These are phyloP conservation scores for Achlya hypogyna DNA, from an alignment of 352 stramenopile genomes.

Conservation along the genomic window DNA sequence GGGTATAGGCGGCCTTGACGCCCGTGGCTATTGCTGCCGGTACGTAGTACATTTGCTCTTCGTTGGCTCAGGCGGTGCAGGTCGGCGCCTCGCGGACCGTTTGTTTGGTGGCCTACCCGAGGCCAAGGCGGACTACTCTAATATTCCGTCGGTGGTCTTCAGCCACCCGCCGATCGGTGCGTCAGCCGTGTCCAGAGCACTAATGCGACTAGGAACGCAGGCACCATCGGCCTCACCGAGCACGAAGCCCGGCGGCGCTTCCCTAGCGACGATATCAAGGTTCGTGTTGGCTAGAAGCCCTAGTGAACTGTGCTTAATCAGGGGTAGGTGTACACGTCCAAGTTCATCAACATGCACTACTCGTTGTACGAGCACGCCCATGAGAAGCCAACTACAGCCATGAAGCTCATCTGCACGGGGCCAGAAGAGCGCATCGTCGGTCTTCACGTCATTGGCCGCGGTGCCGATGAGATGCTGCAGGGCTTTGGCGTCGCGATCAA, in stretches of 20 bases:
- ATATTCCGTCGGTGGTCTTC: constrained; percentile 94
- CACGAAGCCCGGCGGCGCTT: constrained; percentile 82
- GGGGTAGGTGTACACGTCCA: constrained; percentile 73
- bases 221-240: constrained; percentile 91
- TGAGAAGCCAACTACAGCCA: constrained; percentile 88
- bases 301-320: not conserved
- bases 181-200: not conserved
- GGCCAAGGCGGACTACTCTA: constrained; percentile 77
- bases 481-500: constrained; percentile 97
- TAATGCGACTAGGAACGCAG: not conserved
- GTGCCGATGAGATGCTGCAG: constrained; percentile 97
- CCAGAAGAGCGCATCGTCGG: constrained; percentile 91
- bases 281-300: not conserved
- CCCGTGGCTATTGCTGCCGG: constrained; percentile 81
- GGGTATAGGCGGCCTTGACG: constrained; percentile 58
- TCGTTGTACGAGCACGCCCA: constrained; percentile 71
- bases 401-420: constrained; percentile 91
- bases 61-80: no score
- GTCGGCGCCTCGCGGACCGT: constrained; percentile 67
- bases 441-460: constrained; percentile 93
- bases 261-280: constrained; percentile 82
- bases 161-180: constrained; percentile 88
- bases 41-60: not conserved
- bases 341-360: constrained; percentile 96
- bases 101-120: constrained; percentile 68